Percentiles rank a stretch among this genome's conserved stretches.
phyloP scores from a whole-genome alignment of 768 basidiomycete species.

The Mycena indigotica region DNA sequence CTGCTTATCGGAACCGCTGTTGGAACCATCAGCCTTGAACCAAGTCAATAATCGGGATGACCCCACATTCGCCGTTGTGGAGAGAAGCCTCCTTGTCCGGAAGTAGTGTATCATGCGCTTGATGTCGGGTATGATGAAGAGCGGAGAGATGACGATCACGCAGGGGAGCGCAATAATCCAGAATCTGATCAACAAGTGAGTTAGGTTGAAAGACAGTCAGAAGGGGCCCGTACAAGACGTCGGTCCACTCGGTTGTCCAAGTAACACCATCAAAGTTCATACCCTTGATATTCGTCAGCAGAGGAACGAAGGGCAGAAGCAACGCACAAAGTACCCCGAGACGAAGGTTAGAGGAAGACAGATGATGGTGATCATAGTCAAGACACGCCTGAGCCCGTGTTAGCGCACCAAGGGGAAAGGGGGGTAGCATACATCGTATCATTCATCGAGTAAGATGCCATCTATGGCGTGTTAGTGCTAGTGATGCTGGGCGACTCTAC shows the following conservation, averaged over 20 bases:
- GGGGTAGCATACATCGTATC: slow-evolving; percentile 52
- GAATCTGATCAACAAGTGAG: slow-evolving; percentile 46
- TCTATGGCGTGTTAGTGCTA: slow-evolving; percentile 33
- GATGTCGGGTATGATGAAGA: slow-evolving; percentile 61
- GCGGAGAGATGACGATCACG: slow-evolving; percentile 57
- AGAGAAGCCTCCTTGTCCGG: slow-evolving; percentile 38
- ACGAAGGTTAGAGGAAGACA: slow-evolving; percentile 70
- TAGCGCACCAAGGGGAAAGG: neutral
- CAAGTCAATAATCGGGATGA: too few relatives aligned
- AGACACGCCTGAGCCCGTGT: slow-evolving; percentile 48
- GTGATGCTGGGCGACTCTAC: too few relatives aligned
- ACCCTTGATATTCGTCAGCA: slow-evolving; percentile 43
- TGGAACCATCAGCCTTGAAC: neutral
- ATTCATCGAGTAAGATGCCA: slow-evolving; percentile 69
- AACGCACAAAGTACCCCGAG: slow-evolving; percentile 72
- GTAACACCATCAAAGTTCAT: slow-evolving; percentile 62
- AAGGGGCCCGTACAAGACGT: slow-evolving; percentile 45
- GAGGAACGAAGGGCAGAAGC: neutral
- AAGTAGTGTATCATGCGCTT: slow-evolving; percentile 46
- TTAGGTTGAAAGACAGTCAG: neutral
- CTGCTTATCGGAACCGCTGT: too few relatives aligned
- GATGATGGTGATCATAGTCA: slow-evolving; percentile 69
- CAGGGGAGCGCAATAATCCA: slow-evolving; percentile 69
- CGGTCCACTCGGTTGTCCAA: slow-evolving; percentile 34
- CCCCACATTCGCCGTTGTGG: neutral